Percentiles rank a stretch among this genome's conserved stretches.
Conservation (phyloP, 768 basidiomycete species). For the Cystofilobasidium bisporidii region DNA sequence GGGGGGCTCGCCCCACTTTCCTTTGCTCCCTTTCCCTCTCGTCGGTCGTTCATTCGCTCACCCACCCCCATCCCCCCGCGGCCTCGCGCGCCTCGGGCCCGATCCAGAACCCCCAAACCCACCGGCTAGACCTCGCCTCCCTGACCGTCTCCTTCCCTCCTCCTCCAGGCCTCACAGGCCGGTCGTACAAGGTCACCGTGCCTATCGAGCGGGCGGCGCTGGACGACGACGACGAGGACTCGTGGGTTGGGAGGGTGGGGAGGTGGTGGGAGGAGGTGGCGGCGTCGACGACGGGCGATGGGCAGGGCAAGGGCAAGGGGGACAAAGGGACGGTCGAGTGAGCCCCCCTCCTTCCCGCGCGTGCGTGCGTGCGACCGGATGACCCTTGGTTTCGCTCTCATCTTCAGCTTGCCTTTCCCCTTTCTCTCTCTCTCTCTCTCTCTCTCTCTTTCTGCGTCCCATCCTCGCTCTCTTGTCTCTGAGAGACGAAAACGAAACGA, state of each 20-base stretch:
- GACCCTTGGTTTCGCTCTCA: too few species aligned
- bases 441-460: too few species aligned
- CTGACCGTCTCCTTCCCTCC: background rate
- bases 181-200: background rate
- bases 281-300: background rate
- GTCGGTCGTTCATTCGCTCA: background rate
- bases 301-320: too few species aligned
- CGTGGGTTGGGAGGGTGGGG: background rate
- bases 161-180: too few species aligned
- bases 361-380: too few species aligned
- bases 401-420: background rate
- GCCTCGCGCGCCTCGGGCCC: background rate
- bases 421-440: too few species aligned
- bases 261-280: background rate
- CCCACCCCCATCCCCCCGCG: background rate
- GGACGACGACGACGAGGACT: background rate
- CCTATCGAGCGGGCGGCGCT: background rate
- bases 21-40: background rate
- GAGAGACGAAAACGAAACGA: too few species aligned
- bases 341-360: too few species aligned
- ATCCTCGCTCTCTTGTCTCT: too few species aligned
- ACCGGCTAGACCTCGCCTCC: background rate
- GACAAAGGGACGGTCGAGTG: too few species aligned
- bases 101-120: constrained; percentile 4
- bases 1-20: too few species aligned